Evolutionary conservation across 139 green algal species (phyloP), one percentile per base, ranked within the genome.

Genomic region (Picochlorum sp.): DNA sequence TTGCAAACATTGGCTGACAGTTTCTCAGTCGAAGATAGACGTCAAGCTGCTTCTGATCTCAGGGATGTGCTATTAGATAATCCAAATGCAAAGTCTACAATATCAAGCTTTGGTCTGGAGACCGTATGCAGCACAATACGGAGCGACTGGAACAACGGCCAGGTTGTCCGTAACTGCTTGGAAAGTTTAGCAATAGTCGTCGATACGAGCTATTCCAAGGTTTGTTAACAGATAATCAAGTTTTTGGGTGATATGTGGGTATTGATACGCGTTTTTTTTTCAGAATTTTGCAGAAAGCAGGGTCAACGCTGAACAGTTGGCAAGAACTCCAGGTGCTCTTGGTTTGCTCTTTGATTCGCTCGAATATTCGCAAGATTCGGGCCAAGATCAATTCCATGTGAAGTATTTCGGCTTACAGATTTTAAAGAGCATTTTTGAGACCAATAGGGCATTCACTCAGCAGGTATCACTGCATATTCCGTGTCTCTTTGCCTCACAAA

Each of bases 391-490:
- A 73, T 95, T 97, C 66, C 93, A 97, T 66, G 80, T 91, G 20
- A 78, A 82, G 45, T 97, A 94, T 69, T 76, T 90, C 54, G 81
- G 86, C 0, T 66, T 97, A 70, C 89, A 95, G 70, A 70, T 90
- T 47, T 76, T 97, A 16, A 85, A 78, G 4, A 68, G 67, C 18
- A 77, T 96, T 61, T 71, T 87, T 6, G 60, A 61, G 7, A 21
- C 61, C 4, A 66, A 66, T 32, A 41, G 50, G 6, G 15, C 56
- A 13, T 65, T 65, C 23, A 23, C 58, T 23, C 58, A 65, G n/a
- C 58, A 65, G 56, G 56, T 21, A 23, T 20, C 18, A 20, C 10
- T 54, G 16, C 56, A 21, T 62, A 21, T 54, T 54, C 11, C 11
- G n/a, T 21, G 1, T 54, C 6, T n/a, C 34, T 41, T 41, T 0